Percentiles rank a stretch among this genome's conserved stretches.
Conservation (phyloP, 352 stramenopile genomes). For the Albugo candida region DNA sequence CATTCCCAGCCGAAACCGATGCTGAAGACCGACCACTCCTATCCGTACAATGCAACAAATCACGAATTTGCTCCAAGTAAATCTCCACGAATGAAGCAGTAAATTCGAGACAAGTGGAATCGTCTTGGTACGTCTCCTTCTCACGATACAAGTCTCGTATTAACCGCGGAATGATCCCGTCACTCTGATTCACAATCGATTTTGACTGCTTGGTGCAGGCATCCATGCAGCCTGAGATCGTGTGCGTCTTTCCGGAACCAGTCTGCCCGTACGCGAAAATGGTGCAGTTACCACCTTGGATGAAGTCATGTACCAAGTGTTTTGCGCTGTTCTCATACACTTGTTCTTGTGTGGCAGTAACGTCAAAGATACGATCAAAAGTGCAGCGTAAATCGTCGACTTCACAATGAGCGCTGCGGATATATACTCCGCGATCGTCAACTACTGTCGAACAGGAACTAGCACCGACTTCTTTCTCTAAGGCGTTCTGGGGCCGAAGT, state of each 20-base stretch:
- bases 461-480: conserved; percentile 41
- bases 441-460: conserved; percentile 23
- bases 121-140: conserved; percentile 10
- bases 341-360: conserved; percentile 32
- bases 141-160: conserved; percentile 25
- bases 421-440: conserved; percentile 28
- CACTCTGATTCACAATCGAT: conserved; percentile 16
- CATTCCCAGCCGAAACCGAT: no score
- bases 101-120: conserved; percentile 21
- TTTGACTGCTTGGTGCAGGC: not conserved
- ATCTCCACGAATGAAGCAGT: conserved; percentile 70
- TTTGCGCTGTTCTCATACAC: conserved; percentile 53
- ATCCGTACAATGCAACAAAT: conserved; percentile 13
- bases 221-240: conserved; percentile 47
- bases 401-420: conserved; percentile 45
- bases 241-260: conserved; percentile 40
- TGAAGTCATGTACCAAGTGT: conserved; percentile 36
- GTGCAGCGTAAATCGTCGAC: conserved; percentile 56
- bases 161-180: conserved; percentile 46
- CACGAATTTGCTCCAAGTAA: conserved; percentile 76
- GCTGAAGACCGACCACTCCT: no score
- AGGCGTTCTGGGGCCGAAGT: conserved; percentile 51
- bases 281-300: conserved; percentile 58
- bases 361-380: conserved; percentile 51
- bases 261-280: conserved; percentile 38